Evolutionary conservation across 441 rosid genomes (phyloP).

Genomic region (Syzygium malaccense): DNA sequence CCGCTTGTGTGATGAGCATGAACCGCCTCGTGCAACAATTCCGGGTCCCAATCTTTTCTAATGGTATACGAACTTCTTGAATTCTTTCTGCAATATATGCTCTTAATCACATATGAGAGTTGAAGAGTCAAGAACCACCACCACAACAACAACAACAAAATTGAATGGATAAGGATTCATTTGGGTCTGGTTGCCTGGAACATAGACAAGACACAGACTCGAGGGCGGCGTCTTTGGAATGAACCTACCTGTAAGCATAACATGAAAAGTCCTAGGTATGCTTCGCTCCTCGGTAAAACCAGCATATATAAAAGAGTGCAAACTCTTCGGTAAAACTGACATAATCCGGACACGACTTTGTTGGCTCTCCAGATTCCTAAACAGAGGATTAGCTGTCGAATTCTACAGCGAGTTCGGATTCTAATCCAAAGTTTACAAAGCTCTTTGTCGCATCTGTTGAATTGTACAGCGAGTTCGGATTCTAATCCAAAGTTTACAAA

Average conservation of each 20-base stretch:
- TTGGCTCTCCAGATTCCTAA: neutral
- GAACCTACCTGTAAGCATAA: neutral
- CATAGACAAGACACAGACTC: neutral
- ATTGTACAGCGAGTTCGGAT: neutral
- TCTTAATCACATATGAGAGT: neutral
- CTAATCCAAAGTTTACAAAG: neutral
- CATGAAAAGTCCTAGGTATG: neutral
- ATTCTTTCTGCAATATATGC: neutral
- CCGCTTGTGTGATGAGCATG: neutral
- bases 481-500: neutral
- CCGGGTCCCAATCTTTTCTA: neutral
- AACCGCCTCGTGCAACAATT: neutral
- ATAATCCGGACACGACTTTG: neutral
- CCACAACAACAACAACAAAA: neutral
- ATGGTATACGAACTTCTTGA: neutral
- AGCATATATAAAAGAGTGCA: neutral
- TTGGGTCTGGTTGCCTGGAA: neutral
- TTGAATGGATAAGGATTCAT: neutral
- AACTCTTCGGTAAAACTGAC: neutral
- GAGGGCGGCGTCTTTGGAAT: neutral
- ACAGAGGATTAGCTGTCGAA: neutral
- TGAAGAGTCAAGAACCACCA: neutral
- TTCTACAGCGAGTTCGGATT: neutral
- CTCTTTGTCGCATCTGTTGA: neutral
- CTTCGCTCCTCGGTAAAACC: neutral